phyloP scores from a whole-genome alignment of 2,329 filamentous ascomycete genomes.

The Verticillium alfalfae region DNA sequence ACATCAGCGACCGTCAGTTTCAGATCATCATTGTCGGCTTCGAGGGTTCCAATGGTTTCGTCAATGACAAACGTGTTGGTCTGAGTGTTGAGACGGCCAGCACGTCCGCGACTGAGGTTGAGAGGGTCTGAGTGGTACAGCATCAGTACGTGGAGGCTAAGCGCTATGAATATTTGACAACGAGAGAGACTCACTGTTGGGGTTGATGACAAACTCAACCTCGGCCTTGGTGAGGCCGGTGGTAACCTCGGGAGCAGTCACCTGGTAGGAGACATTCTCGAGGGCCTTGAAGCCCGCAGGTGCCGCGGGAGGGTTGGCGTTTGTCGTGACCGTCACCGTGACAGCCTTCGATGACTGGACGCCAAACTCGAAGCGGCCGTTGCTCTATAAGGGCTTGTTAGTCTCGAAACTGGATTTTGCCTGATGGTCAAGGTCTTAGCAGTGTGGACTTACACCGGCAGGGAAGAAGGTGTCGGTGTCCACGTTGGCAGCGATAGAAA shows the following conservation, averaged over 20 bases:
- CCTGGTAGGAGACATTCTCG: conserved; percentile 26
- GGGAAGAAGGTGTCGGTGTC: background rate
- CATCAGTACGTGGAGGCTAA: background rate
- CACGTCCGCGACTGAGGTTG: conserved; percentile 25
- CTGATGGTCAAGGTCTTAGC: background rate
- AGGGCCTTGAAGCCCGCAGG: conserved; percentile 27
- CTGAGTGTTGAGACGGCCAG: conserved; percentile 25
- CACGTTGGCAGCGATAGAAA: background rate
- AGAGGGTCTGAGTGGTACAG: conserved; percentile 14
- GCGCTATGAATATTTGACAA: background rate
- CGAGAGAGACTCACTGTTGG: conserved; percentile 18
- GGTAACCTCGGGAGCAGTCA: conserved; percentile 22
- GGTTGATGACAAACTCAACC: conserved; percentile 29
- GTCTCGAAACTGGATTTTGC: background rate
- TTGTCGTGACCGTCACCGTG: conserved; percentile 26
- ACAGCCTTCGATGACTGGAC: conserved; percentile 23
- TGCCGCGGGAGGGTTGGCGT: conserved; percentile 21
- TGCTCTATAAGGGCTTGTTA: conserved; percentile 6
- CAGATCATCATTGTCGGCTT: conserved; percentile 31
- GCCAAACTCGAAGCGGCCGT: conserved; percentile 28
- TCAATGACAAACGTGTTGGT: conserved; percentile 27
- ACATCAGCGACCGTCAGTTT: conserved; percentile 19
- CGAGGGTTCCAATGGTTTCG: conserved; percentile 24
- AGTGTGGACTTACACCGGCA: background rate
- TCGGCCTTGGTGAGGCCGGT: conserved; percentile 25